Percentiles rank a stretch among this genome's conserved stretches.
Conservation (phyloP, 805 yeast genomes). For the Metschnikowia henanensis region DNA sequence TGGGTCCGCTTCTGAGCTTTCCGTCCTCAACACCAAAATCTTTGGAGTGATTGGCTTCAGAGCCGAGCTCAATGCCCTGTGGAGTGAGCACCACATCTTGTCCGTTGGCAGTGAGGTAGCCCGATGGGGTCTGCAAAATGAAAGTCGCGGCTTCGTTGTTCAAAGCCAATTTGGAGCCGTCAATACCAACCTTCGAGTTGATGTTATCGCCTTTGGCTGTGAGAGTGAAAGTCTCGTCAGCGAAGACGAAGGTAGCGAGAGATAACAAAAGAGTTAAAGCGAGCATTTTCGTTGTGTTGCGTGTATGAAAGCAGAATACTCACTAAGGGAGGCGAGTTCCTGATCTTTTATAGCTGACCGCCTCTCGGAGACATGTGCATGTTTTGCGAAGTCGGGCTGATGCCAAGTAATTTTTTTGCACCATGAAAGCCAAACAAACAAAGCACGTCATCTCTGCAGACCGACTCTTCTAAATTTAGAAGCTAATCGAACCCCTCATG, state of each 20-base stretch:
- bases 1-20: conserved; percentile 25
- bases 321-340: too few species aligned
- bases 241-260: conserved; percentile 27
- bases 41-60: conserved; percentile 22
- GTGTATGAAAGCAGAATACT: too few species aligned
- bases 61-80: conserved; percentile 17
- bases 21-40: conserved; percentile 29
- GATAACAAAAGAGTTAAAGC: conserved; percentile 20
- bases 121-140: conserved; percentile 31
- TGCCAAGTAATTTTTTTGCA: too few species aligned
- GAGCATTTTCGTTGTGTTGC: conserved; percentile 8
- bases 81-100: conserved; percentile 19
- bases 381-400: too few species aligned
- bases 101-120: conserved; percentile 26
- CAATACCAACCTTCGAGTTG: conserved; percentile 20
- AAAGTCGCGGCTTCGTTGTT: conserved; percentile 18
- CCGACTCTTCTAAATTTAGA: background rate
- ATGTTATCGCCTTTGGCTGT: conserved; percentile 28
- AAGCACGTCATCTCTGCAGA: background rate
- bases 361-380: too few species aligned
- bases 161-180: conserved; percentile 18
- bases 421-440: background rate
- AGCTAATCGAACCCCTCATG: background rate
- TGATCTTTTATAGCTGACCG: too few species aligned
- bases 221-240: conserved; percentile 32